phyloP scores from a whole-genome alignment of 164 flowering plant species.

The Malania oleifera region DNA sequence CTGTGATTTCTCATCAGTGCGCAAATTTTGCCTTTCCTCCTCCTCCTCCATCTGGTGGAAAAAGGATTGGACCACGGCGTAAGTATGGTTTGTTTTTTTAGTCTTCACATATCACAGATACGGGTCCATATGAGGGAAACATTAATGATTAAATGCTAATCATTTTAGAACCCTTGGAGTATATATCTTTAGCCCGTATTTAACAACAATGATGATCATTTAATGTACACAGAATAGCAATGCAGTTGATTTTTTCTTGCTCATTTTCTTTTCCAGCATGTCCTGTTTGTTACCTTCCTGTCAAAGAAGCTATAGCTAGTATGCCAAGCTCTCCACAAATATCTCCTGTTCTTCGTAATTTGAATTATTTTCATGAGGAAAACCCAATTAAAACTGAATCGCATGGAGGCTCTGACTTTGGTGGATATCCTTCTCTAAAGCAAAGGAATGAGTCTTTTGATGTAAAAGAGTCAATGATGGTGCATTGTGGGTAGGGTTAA shows the following conservation, averaged over 20 bases:
- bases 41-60: constrained; percentile 11
- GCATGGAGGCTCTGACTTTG: constrained; percentile 45
- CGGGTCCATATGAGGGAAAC: too few relatives aligned
- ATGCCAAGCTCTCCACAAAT: background rate
- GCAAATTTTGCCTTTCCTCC: constrained; percentile 5
- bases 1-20: background rate
- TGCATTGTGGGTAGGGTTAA: constrained; percentile 45
- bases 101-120: too few relatives aligned
- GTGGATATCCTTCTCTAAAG: constrained; percentile 42
- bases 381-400: background rate
- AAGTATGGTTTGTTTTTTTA: too few relatives aligned
- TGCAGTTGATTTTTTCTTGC: too few relatives aligned
- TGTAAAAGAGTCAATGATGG: constrained; percentile 36
- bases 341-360: background rate
- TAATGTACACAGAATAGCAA: too few relatives aligned
- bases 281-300: background rate
- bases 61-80: background rate
- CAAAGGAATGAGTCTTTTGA: constrained; percentile 38
- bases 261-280: background rate
- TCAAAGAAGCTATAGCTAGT: background rate
- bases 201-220: too few relatives aligned
- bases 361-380: background rate
- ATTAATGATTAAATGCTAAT: too few relatives aligned
- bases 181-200: too few relatives aligned
- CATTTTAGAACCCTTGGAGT: too few relatives aligned